These are phyloP conservation scores for Phaeotremella skinneri DNA, from an alignment of 768 basidiomycete species.

Conservation along the genomic window DNA sequence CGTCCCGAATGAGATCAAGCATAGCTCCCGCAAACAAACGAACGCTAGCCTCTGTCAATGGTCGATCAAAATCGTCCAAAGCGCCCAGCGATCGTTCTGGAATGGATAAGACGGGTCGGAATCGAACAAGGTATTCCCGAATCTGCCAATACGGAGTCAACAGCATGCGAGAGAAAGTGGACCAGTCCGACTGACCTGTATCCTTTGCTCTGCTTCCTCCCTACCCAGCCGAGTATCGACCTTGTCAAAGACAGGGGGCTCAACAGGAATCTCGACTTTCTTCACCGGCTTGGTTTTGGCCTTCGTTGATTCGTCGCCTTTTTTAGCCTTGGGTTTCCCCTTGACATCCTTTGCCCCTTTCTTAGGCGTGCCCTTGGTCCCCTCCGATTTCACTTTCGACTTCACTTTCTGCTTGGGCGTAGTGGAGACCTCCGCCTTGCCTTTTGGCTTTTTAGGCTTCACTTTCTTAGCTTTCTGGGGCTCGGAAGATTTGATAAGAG, in stretches of 20 bases:
- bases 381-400: constrained; percentile 1
- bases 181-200: constrained; percentile 20
- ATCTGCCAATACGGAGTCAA: constrained; percentile 19
- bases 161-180: background rate
- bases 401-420: background rate
- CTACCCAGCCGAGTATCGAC: constrained; percentile 27
- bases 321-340: constrained; percentile 1
- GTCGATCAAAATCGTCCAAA: constrained; percentile 43
- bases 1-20: constrained; percentile 34
- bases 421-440: background rate
- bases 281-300: constrained; percentile 7
- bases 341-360: background rate
- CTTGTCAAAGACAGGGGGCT: constrained; percentile 35
- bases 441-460: constrained; percentile 5
- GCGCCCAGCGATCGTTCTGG: constrained; percentile 30
- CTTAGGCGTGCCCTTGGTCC: background rate
- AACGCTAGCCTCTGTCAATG: constrained; percentile 37
- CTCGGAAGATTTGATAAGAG: background rate
- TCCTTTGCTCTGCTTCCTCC: constrained; percentile 33
- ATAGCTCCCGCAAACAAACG: constrained; percentile 37
- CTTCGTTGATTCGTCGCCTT: background rate
- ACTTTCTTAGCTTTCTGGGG: background rate
- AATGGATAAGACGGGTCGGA: constrained; percentile 21
- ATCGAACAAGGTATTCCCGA: constrained; percentile 37
- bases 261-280: constrained; percentile 8